Evolutionary conservation across 306 rosid genomes (phyloP).

Genomic region (Dicorynia guianensis): DNA sequence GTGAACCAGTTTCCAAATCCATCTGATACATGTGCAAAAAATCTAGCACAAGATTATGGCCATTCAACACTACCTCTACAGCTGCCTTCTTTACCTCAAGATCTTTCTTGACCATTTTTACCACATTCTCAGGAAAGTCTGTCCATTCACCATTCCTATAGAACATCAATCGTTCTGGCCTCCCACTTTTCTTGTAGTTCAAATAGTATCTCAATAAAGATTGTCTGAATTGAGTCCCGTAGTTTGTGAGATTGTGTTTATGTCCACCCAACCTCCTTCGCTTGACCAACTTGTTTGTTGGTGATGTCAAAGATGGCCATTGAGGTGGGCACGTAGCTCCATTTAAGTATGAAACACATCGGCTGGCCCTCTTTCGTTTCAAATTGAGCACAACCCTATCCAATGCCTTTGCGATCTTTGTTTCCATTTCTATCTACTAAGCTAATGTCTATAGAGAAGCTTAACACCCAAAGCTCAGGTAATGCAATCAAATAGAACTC

Average conservation of each 20-base stretch:
- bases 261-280: constrained; percentile 56
- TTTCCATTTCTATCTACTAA: constrained; percentile 65
- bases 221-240: constrained; percentile 38
- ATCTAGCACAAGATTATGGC: constrained; percentile 54
- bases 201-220: constrained; percentile 55
- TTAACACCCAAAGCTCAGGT: constrained; percentile 52
- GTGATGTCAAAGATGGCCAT: constrained; percentile 35
- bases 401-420: constrained; percentile 75
- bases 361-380: constrained; percentile 71
- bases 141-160: constrained; percentile 69
- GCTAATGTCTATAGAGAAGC: constrained; percentile 58
- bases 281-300: constrained; percentile 50
- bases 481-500: constrained; percentile 39
- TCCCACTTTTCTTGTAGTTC: constrained; percentile 62
- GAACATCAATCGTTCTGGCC: constrained; percentile 64
- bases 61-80: constrained; percentile 55
- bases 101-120: constrained; percentile 58
- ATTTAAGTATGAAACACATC: constrained; percentile 50
- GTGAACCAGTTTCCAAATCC: constrained; percentile 63
- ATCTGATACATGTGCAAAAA: constrained; percentile 71
- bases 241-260: constrained; percentile 42
- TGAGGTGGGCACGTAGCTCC: constrained; percentile 53
- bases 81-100: constrained; percentile 62
- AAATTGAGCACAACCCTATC: constrained; percentile 56
- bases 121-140: constrained; percentile 54